These are phyloP conservation scores for Tuber calosporum DNA, from an alignment of 495 filamentous ascomycete species.

Conservation along the genomic window DNA sequence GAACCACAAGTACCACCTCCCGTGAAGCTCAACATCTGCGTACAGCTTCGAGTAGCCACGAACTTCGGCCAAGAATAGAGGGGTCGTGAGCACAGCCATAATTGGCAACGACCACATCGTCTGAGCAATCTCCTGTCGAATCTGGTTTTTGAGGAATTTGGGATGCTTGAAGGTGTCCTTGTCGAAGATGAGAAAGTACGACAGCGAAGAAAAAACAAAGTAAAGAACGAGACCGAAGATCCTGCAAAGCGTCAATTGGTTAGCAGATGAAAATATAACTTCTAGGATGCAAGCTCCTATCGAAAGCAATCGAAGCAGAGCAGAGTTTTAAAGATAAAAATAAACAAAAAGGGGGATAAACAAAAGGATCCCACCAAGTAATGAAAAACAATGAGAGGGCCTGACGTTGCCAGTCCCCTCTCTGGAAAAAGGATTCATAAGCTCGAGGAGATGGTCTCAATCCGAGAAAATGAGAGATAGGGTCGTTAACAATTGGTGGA, in stretches of 20 bases:
- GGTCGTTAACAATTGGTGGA: conserved; percentile 56
- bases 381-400: conserved; percentile 68
- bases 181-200: conserved; percentile 90
- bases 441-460: conserved; percentile 69
- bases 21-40: conserved; percentile 63
- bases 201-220: conserved; percentile 73
- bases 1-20: conserved; percentile 65
- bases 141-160: conserved; percentile 92
- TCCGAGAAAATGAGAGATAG: conserved; percentile 63
- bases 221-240: conserved; percentile 77
- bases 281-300: conserved; percentile 6
- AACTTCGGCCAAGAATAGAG: conserved; percentile 77
- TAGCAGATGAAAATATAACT: conserved; percentile 8
- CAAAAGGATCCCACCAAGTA: conserved; percentile 61
- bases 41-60: conserved; percentile 84
- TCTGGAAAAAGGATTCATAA: conserved; percentile 68
- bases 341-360: background rate
- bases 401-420: conserved; percentile 78
- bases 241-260: conserved; percentile 49
- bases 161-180: conserved; percentile 82
- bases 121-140: conserved; percentile 76
- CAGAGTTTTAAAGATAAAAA: background rate
- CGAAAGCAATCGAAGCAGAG: background rate
- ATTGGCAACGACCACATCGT: conserved; percentile 64
- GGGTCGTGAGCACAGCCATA: conserved; percentile 76